A percentile compares a stretch with the other conserved stretches of the same genome.
phyloP scores from a whole-genome alignment of 1,284 basidiomycete species.

The Ustilago esculenta region DNA sequence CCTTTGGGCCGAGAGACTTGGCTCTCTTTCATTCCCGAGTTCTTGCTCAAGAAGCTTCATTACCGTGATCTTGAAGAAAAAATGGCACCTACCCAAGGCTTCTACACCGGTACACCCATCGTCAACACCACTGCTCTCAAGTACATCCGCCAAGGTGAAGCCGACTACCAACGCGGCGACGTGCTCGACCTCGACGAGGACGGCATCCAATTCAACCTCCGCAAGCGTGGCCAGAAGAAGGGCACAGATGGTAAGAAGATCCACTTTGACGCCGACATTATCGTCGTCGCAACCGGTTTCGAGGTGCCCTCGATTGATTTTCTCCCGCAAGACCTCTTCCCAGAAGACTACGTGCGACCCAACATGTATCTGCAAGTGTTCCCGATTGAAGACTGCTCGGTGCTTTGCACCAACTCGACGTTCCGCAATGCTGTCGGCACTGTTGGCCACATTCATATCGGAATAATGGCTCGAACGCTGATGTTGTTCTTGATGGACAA shows the following conservation, averaged over 20 bases:
- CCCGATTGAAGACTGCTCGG: slow-evolving; percentile 72
- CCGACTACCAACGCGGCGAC: slow-evolving; percentile 73
- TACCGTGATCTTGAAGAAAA: slow-evolving; percentile 72
- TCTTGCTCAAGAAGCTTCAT: slow-evolving; percentile 71
- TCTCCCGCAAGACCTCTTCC: slow-evolving; percentile 73
- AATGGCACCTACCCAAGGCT: slow-evolving; percentile 61
- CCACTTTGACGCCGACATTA: slow-evolving; percentile 72
- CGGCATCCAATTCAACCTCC: slow-evolving; percentile 69
- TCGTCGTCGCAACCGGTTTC: slow-evolving; percentile 75
- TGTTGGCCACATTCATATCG: slow-evolving; percentile 58
- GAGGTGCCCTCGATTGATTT: slow-evolving; percentile 73
- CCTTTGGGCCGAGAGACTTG: slow-evolving; percentile 71
- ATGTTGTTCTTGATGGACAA: slow-evolving; percentile 73
- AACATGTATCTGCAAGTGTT: slow-evolving; percentile 76
- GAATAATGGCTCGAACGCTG: slow-evolving; percentile 72
- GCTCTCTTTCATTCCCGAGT: slow-evolving; percentile 70
- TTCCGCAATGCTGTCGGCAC: slow-evolving; percentile 69
- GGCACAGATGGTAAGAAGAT: slow-evolving; percentile 65
- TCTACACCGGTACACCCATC: slow-evolving; percentile 67
- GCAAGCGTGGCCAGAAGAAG: slow-evolving; percentile 63
- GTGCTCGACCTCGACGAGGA: slow-evolving; percentile 69
- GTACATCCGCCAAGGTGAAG: slow-evolving; percentile 71
- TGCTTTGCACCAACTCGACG: slow-evolving; percentile 74
- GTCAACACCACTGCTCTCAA: slow-evolving; percentile 74
- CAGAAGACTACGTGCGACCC: slow-evolving; percentile 71